Conservation (phyloP, 768 basidiomycete species). For the Exsudoporus frostii region DNA sequence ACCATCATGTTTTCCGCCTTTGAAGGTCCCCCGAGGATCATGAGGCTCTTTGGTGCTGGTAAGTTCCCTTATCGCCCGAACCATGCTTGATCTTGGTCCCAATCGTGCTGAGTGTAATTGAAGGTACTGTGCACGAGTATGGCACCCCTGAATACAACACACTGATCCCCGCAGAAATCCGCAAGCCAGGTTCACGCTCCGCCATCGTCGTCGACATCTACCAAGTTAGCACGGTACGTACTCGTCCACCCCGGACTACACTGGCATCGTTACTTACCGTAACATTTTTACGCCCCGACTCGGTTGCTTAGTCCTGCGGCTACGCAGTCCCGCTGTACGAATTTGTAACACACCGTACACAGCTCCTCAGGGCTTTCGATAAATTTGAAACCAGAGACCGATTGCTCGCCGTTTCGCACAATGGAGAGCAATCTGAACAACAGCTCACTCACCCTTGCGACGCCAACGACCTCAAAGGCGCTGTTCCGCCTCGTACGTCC, state of each 20-base stretch:
- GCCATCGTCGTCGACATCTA: constrained; percentile 57
- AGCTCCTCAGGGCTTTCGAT: constrained; percentile 41
- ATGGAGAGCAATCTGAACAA: not conserved
- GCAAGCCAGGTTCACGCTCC: constrained; percentile 57
- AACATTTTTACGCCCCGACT: not conserved
- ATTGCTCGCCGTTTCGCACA: constrained; percentile 2
- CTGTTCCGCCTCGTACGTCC: constrained; percentile 29
- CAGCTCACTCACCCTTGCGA: not conserved
- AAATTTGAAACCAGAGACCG: constrained; percentile 44
- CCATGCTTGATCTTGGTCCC: not conserved
- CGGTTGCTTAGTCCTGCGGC: constrained; percentile 55
- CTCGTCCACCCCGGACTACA: no score
- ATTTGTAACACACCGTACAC: constrained; percentile 54
- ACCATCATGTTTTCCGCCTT: constrained; percentile 61
- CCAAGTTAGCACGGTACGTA: constrained; percentile 48
- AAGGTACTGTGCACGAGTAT: constrained; percentile 60
- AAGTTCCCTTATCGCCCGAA: not conserved
- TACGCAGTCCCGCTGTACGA: constrained; percentile 61
- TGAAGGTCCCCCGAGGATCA: constrained; percentile 55
- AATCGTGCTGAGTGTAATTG: not conserved
- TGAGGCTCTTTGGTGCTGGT: constrained; percentile 57
- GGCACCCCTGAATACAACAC: constrained; percentile 58
- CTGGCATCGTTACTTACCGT: not conserved
- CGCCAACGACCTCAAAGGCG: constrained; percentile 4
- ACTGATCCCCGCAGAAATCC: constrained; percentile 44